Evolutionary conservation across 2,329 filamentous ascomycete genomes (phyloP).

Genomic region (Beauveria varroae): DNA sequence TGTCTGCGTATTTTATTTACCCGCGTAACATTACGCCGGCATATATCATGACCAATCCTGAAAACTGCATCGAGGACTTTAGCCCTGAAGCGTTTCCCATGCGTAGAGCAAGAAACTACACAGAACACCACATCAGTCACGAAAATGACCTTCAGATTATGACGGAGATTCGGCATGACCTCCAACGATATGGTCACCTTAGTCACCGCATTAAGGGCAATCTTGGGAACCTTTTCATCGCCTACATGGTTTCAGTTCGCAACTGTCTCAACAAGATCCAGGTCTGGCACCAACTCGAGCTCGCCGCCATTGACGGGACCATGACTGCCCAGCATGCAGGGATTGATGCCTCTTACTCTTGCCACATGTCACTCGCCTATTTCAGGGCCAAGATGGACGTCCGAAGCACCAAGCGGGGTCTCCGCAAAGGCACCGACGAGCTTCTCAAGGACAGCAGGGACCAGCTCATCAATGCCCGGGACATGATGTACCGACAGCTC

Average conservation of each 20-base stretch:
- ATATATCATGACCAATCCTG: neutral
- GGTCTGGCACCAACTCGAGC: neutral
- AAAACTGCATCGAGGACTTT: neutral
- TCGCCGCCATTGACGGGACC: neutral
- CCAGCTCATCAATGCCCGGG: neutral
- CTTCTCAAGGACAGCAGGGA: neutral
- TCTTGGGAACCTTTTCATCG: neutral
- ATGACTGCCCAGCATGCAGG: neutral
- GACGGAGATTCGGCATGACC: neutral
- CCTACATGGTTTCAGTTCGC: neutral
- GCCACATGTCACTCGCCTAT: neutral
- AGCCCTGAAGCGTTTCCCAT: neutral
- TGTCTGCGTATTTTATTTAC: too few relatives aligned
- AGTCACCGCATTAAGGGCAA: neutral
- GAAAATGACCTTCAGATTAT: neutral
- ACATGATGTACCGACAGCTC: slow-evolving; percentile 6
- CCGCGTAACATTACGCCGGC: too few relatives aligned
- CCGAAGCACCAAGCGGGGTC: neutral
- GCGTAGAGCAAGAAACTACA: neutral
- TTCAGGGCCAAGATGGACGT: neutral
- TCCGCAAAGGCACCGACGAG: neutral
- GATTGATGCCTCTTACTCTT: neutral
- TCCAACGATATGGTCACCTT: neutral
- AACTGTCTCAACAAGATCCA: neutral
- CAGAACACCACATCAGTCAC: neutral